phyloP scores from a whole-genome alignment of 192 early-diverging fungal species.

The Rhizophagus prolifer region DNA sequence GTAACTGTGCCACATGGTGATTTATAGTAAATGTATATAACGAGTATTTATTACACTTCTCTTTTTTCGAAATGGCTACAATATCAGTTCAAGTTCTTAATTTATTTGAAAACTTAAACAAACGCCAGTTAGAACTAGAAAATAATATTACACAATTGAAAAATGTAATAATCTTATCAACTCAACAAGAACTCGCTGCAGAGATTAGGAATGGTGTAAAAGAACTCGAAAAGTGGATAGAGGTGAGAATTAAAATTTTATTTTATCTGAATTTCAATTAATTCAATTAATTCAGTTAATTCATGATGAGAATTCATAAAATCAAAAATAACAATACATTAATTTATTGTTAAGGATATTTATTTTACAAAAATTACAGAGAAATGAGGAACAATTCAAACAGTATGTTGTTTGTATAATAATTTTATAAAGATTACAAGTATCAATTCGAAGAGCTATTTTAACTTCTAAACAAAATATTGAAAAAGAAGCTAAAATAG shows the following conservation, averaged over 20 bases:
- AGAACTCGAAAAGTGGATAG: slow-evolving; percentile 23
- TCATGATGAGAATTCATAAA: too few relatives aligned
- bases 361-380: slow-evolving; percentile 15
- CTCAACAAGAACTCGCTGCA: slow-evolving; percentile 14
- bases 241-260: slow-evolving; percentile 8
- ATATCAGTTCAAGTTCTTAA: neutral
- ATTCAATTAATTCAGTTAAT: too few relatives aligned
- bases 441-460: slow-evolving; percentile 46
- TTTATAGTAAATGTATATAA: too few relatives aligned
- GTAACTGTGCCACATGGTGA: too few relatives aligned
- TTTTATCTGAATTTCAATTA: too few relatives aligned
- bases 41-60: too few relatives aligned
- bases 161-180: slow-evolving; percentile 7
- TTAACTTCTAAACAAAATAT: slow-evolving; percentile 53
- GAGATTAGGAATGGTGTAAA: slow-evolving; percentile 8
- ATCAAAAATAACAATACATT: too few relatives aligned
- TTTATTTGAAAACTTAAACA: slow-evolving; percentile 24
- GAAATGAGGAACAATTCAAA: slow-evolving; percentile 28
- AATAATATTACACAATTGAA: slow-evolving; percentile 20
- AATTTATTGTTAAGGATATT: slow-evolving; percentile 10
- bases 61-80: neutral
- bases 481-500: slow-evolving; percentile 43
- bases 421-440: slow-evolving; percentile 44
- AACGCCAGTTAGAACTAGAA: slow-evolving; percentile 20
- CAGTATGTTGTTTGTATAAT: slow-evolving; percentile 1